These are phyloP conservation scores for Xylaria telfairii DNA, from an alignment of 495 filamentous ascomycete genomes.

Conservation along the genomic window DNA sequence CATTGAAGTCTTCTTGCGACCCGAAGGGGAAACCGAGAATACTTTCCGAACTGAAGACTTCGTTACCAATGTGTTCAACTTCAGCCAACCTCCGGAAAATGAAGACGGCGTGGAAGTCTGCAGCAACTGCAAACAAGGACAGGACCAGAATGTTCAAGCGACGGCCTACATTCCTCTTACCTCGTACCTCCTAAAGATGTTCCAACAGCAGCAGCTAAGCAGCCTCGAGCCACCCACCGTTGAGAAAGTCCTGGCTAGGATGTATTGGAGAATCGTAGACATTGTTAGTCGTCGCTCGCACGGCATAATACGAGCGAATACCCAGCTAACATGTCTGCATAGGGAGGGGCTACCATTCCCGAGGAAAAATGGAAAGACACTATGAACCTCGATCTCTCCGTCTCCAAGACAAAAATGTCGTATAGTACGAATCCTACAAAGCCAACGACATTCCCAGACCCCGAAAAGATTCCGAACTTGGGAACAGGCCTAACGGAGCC, in stretches of 20 bases:
- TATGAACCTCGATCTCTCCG: conserved; percentile 3
- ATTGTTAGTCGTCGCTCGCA: background rate
- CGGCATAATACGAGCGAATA: background rate
- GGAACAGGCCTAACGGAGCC: conserved; percentile 6
- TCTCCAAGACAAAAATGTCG: conserved; percentile 19
- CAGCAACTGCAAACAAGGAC: conserved; percentile 9
- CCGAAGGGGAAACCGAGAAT: conserved; percentile 8
- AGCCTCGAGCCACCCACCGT: conserved; percentile 14
- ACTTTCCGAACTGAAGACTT: conserved; percentile 11
- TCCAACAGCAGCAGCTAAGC: conserved; percentile 10
- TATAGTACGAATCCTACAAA: conserved; percentile 5
- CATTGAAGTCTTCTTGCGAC: conserved; percentile 21
- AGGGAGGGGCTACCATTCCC: background rate
- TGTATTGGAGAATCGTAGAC: conserved; percentile 23
- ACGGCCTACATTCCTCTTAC: conserved; percentile 12
- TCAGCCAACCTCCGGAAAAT: conserved; percentile 15
- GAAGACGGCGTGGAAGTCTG: conserved; percentile 16
- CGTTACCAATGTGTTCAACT: conserved; percentile 19
- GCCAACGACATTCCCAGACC: background rate
- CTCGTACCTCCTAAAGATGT: conserved; percentile 8
- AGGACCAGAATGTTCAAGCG: conserved; percentile 13
- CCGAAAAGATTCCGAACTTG: conserved; percentile 5
- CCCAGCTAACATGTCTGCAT: background rate
- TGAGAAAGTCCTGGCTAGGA: conserved; percentile 19
- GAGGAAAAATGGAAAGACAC: conserved; percentile 19